phyloP scores from a whole-genome alignment of 768 basidiomycete genomes.

The Imleria badia region DNA sequence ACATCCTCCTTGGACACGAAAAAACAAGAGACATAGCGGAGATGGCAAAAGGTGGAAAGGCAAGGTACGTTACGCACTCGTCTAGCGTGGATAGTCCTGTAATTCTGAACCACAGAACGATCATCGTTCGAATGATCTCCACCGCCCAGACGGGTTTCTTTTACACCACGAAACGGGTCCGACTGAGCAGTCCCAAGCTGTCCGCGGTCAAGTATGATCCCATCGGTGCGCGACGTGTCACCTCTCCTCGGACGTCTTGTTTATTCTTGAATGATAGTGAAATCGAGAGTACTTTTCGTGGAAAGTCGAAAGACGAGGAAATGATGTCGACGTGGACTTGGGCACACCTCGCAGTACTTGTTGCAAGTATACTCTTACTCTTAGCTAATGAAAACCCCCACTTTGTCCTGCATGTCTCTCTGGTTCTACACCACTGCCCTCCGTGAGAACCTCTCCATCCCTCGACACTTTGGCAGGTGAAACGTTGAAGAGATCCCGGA shows the following conservation, averaged over 20 bases:
- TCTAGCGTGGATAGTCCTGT: not conserved
- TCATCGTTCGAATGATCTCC: conserved; percentile 86
- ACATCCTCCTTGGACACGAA: not conserved
- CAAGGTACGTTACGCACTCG: conserved; percentile 39
- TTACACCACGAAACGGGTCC: conserved; percentile 78
- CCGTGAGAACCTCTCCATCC: not conserved
- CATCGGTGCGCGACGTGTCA: conserved; percentile 50
- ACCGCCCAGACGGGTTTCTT: conserved; percentile 92
- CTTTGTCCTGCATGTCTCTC: too few relatives aligned
- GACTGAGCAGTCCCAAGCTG: conserved; percentile 67
- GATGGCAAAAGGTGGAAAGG: conserved; percentile 66
- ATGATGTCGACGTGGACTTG: conserved; percentile 18
- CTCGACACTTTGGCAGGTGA: not conserved
- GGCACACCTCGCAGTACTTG: not conserved
- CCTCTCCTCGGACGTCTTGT: not conserved
- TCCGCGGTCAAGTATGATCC: conserved; percentile 94
- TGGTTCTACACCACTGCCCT: too few relatives aligned
- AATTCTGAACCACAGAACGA: conserved; percentile 48
- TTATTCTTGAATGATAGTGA: conserved; percentile 43
- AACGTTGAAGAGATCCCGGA: not conserved
- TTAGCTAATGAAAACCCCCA: not conserved
- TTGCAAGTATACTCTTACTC: not conserved
- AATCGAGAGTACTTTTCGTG: conserved; percentile 71
- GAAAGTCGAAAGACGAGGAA: conserved; percentile 78
- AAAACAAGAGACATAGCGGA: conserved; percentile 4